Conservation (phyloP, 176 grass and related monocot genomes). For the Raddia guianensis region DNA sequence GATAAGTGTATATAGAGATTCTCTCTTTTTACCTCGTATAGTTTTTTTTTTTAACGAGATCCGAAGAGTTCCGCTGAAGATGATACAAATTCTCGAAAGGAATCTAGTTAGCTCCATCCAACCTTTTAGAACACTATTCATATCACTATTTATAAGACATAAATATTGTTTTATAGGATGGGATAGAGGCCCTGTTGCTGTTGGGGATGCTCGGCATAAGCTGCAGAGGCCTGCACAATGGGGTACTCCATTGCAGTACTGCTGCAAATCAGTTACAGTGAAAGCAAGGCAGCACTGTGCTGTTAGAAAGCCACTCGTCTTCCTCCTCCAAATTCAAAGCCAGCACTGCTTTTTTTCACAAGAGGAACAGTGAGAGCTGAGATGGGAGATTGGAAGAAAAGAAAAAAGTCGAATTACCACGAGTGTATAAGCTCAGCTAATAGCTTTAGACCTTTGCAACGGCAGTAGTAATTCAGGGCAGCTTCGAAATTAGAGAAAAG, state of each 20-base stretch:
- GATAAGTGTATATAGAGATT: no score
- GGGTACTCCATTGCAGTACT: not conserved
- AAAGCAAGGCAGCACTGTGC: not conserved
- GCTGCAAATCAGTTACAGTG: constrained; percentile 14
- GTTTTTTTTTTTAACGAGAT: no score
- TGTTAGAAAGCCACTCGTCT: not conserved
- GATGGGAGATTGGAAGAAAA: no score
- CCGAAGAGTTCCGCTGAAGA: no score
- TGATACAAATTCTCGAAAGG: no score
- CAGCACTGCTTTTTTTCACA: constrained; percentile 28
- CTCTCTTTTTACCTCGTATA: no score
- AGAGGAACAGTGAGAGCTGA: not conserved
- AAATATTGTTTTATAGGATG: no score
- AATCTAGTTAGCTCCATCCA: no score
- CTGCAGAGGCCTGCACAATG: not conserved
- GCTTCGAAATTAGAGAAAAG: constrained; percentile 30
- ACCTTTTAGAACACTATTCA: no score
- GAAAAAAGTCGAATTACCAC: constrained; percentile 24
- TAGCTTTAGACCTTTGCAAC: constrained; percentile 20
- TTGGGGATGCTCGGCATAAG: no score
- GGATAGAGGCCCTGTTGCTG: no score
- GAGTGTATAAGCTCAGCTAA: not conserved
- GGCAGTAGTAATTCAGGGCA: not conserved
- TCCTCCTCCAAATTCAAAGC: constrained; percentile 15
- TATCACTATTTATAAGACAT: no score